Base-by-base conservation (phyloP, 2,329 filamentous ascomycete species). In the Malbranchea zuffiana region DNA sequence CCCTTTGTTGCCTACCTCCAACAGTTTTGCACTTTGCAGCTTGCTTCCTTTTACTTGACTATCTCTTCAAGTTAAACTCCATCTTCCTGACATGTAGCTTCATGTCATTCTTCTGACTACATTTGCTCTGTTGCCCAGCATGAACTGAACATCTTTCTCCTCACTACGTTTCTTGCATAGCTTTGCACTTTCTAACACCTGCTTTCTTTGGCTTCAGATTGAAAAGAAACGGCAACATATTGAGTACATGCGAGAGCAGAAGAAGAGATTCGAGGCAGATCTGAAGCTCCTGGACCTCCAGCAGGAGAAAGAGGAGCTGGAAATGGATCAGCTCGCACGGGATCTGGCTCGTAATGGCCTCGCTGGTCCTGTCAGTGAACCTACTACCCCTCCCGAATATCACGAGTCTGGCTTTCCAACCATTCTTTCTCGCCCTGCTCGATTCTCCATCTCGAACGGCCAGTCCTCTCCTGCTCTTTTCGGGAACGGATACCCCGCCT, bases 211-310 rank as follows among this genome's bases (percentile, higher is more conserved):
- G 47, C 40, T 29, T 31, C 41, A 95, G 87, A 75, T 94, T 55
- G 87, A 94, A 59, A 90, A 90, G 64, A 94, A 94, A 64, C 85
- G 86, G 54, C 69, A 83, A 54, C 86, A 94, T 60, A 92, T 92
- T 65, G 88, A 96, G 60, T 78, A 80, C 53, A 78, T 96, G 51
- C 76, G 84, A 47, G 84, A 93, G 61, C 84, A 93, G 59, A 85
- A 84, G 53, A 77, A 84, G 46, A 78, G 82, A 30, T 94, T 94
- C 52, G 86, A 96, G 63, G 78, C 82, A 47, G 85, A 95, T 60
- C 86, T 98, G 75, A 82, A 87, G 57, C 75, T 85, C 50, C 71
- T 95, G 44, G 86, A 94, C 52, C 72, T 87, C 49, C 81, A 90
- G 57, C 82, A 88, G 59, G 78, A 80, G 44, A 77, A 74, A 44